Evolutionary conservation across 495 filamentous ascomycete genomes (phyloP), one percentile per base, ranked within the genome.

Genomic region (Chaetomium fimeti): DNA sequence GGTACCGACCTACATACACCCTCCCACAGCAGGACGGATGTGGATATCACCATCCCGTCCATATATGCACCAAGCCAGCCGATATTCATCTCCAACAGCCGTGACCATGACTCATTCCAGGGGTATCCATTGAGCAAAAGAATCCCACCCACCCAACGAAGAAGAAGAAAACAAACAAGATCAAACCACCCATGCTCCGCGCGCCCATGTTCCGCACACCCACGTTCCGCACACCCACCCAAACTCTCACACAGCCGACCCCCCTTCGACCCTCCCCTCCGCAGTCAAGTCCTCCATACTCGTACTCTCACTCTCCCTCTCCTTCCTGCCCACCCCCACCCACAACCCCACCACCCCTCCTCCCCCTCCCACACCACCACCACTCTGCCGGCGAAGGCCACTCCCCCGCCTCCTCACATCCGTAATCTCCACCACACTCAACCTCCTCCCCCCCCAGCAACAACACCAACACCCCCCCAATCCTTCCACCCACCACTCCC

Each of bases 261-360:
- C 52, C 51, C 60, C 45, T 32, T 60, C 56, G 4, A 20, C 25
- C 32, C 67, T 66, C 60, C 63, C 60, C 36, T 66, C 64, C 20
- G 42, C 54, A 22, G 67, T 68, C 49, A 68, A 54, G 38, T 68
- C 66, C 56, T 68, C 66, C 66, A 68, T 68, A 36, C 66, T 68
- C 28, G 61, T 68, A 42, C 56, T 67, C 48, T 64, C 66, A 25
- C 57, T 56, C 29, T 60, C 52, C 60, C 28, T 22, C 9, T 56
- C n/a, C 48, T 47, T 56, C 49, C 65, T 47, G 0, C 42, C 49
- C 11, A 53, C 42, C 66, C 60, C 60, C 22, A 64, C 65, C 55
- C 13, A 48, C 42, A 20, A 15, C 32, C 8, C 32, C 32, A 5
- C 32, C 22, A 51, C 22, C 5, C n/a, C 60, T 43, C 9, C 48